Base-by-base conservation (phyloP, 2,329 filamentous ascomycete species). In the Colletotrichum kahawae region DNA sequence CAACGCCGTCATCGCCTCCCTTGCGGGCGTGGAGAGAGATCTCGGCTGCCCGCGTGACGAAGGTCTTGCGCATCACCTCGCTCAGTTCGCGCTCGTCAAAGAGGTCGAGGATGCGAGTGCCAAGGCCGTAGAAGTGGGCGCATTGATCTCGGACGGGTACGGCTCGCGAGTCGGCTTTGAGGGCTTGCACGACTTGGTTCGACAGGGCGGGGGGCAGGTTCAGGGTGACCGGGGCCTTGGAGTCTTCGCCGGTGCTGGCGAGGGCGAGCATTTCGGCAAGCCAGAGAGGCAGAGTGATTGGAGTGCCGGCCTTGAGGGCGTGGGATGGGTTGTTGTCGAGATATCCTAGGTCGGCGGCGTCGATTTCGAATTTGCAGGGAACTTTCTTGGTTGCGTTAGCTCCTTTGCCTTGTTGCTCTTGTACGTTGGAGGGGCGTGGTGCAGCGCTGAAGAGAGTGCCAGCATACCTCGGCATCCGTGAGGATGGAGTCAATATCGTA, bases 191-290 rank as follows among this genome's bases (percentile, higher is more conserved):
- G 56, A 98, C 96, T 60, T 94, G 92, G 76, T 92, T 90, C 7
- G 94, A 93, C 1, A 98, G 91, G 5, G 95, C 93, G 0, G 91
- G 84, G 1, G 97, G 96, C 9, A 98, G 91, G 82, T 97, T 95
- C 75, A 98, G 91, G 0, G 94, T 94, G 5, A 97, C 90, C 29
- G 95, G 91, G 8, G 93, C 91, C 65, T 85, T 87, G 72, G 85
- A 81, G 71, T 87, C 84, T 33, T 85, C 84, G 60, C 78, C 79
- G 12, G 85, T 84, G 33, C 88, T 89, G 77, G 91, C 92, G 59
- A 97, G 90, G 34, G 95, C 95, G 67, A 99, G 94, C 91, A 98
- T 96, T 84, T 98, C 95, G 78, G 94, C 95, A 14, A 99, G 92
- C 97, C 97, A 99, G 78, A 98, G 90, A 3, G 97, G 97, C 1